phyloP scores from a whole-genome alignment of 202 grass and related monocot species.

The Schoenoplectus triqueter region DNA sequence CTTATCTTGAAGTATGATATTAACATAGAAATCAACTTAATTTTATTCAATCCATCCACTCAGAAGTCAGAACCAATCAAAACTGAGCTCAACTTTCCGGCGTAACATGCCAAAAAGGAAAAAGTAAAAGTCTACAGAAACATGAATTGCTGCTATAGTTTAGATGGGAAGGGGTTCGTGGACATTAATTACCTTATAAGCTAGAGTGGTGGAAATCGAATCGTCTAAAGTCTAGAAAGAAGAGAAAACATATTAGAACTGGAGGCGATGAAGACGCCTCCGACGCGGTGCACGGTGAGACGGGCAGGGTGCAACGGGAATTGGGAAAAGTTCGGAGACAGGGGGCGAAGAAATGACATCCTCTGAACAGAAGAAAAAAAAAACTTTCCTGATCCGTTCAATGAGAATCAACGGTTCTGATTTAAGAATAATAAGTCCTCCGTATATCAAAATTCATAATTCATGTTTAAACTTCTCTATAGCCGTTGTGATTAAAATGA shows the following conservation, averaged over 20 bases:
- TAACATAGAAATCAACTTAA: too few relatives aligned
- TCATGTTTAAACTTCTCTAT: too few relatives aligned
- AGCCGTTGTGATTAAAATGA: too few relatives aligned
- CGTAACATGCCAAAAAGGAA: neutral
- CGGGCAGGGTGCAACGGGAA: neutral
- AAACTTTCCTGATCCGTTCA: too few relatives aligned
- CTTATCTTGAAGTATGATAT: too few relatives aligned
- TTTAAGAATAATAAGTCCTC: too few relatives aligned
- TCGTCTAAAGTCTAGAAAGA: neutral
- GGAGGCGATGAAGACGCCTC: slow-evolving; percentile 5
- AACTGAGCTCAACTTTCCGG: neutral
- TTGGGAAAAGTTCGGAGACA: neutral
- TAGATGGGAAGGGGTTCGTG: neutral
- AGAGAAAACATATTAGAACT: neutral
- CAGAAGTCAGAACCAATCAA: neutral
- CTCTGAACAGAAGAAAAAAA: too few relatives aligned
- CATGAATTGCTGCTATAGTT: slow-evolving; percentile 3
- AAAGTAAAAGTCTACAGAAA: slow-evolving; percentile 4
- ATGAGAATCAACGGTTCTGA: too few relatives aligned
- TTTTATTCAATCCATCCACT: neutral
- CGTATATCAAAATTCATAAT: too few relatives aligned
- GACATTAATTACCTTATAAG: slow-evolving; percentile 26
- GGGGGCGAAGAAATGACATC: neutral
- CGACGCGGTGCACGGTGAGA: slow-evolving; percentile 32
- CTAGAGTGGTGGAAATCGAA: slow-evolving; percentile 15